Percentiles rank a stretch among this genome's conserved stretches.
Conservation (phyloP, 1,139 yeast genomes). For the Petasospora rhodanensis region DNA sequence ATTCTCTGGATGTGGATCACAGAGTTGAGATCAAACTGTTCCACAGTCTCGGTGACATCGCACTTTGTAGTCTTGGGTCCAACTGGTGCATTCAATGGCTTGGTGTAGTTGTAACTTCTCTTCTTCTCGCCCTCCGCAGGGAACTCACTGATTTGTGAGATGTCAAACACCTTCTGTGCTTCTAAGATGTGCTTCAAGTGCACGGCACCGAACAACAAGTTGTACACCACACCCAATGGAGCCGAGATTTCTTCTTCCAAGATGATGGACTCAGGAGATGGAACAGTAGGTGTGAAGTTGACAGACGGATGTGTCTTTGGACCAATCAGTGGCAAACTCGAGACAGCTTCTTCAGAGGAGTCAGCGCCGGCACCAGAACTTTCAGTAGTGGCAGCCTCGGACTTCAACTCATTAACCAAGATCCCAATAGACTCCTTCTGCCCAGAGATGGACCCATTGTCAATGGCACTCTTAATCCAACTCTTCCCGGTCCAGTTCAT, state of each 20-base stretch:
- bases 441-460: constrained; percentile 61
- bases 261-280: constrained; percentile 56
- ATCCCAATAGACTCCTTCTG: constrained; percentile 52
- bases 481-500: constrained; percentile 74
- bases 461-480: constrained; percentile 49
- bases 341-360: constrained; percentile 19
- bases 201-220: constrained; percentile 61
- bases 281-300: constrained; percentile 10
- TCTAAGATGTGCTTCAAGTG: constrained; percentile 52
- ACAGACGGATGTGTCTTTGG: constrained; percentile 58
- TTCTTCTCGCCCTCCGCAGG: constrained; percentile 30
- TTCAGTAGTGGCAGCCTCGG: constrained; percentile 6
- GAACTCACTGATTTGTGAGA: constrained; percentile 54
- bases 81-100: constrained; percentile 77
- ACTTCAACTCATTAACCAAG: constrained; percentile 40
- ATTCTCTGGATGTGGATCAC: constrained; percentile 57
- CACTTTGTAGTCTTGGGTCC: constrained; percentile 96
- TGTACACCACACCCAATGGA: constrained; percentile 77
- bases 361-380: constrained; percentile 9
- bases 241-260: constrained; percentile 60
- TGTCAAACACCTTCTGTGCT: constrained; percentile 68
- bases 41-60: constrained; percentile 64
- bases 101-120: constrained; percentile 67
- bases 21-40: constrained; percentile 55
- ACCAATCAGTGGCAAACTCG: constrained; percentile 39